A percentile compares a stretch with the other conserved stretches of the same genome.
phyloP scores from a whole-genome alignment of 306 rosid species.

The Trifolium pratense region DNA sequence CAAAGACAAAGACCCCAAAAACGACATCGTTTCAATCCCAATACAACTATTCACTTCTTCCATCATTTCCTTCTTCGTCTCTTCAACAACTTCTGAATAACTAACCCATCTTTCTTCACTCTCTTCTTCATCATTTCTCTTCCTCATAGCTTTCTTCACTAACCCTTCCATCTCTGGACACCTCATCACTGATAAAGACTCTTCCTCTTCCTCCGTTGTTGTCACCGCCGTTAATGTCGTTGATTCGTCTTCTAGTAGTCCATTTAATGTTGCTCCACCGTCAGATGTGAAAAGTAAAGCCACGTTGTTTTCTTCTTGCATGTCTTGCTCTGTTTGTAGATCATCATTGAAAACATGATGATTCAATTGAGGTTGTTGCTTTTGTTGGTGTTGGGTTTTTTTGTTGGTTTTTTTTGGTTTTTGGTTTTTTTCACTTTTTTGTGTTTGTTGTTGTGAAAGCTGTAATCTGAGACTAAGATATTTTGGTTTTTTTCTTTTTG shows the following conservation, averaged over 20 bases:
- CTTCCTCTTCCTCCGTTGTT: constrained; percentile 47
- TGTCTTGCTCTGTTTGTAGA: constrained; percentile 60
- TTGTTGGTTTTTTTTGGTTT: constrained; percentile 28
- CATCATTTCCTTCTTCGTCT: constrained; percentile 54
- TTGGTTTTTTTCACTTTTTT: constrained; percentile 72
- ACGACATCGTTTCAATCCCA: constrained; percentile 33
- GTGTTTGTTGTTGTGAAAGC: constrained; percentile 43
- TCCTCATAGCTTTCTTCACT: constrained; percentile 84
- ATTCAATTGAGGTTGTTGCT: constrained; percentile 47
- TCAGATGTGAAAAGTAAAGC: constrained; percentile 67
- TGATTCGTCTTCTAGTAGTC: constrained; percentile 52
- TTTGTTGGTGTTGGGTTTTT: background rate
- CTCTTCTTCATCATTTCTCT: constrained; percentile 47
- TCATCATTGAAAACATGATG: constrained; percentile 50
- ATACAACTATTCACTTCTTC: constrained; percentile 58
- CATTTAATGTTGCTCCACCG: constrained; percentile 56
- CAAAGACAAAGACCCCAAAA: constrained; percentile 57
- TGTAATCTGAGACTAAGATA: constrained; percentile 65
- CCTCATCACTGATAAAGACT: constrained; percentile 47
- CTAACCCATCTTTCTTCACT: constrained; percentile 85
- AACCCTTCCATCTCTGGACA: constrained; percentile 44
- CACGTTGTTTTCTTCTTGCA: constrained; percentile 64
- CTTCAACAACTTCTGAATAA: constrained; percentile 85
- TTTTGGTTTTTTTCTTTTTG: constrained; percentile 69
- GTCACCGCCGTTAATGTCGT: constrained; percentile 28